Evolutionary conservation across 1,284 basidiomycete genomes (phyloP), one percentile per base, ranked within the genome.

Genomic region (Garcileccinum viscosum): DNA sequence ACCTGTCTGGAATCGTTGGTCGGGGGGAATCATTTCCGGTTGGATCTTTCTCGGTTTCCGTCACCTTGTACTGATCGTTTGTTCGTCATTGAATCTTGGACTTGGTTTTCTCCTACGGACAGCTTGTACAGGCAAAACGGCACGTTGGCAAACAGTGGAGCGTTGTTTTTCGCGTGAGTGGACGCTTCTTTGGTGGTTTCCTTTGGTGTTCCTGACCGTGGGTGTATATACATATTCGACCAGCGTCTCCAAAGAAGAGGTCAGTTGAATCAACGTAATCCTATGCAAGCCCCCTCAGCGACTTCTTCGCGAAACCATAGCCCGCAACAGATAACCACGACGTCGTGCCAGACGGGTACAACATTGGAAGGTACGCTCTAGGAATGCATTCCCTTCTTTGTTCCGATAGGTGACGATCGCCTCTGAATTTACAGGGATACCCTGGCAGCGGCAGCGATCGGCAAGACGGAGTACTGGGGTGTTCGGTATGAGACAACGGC

Each of bases 11-110:
- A 92, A 78, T 87, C 82, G 68, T 77, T 90, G 63, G 83, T 89
- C 42, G 90, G 91, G 4, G 91, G 90, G 1, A 90, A 92, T 74
- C 90, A 91, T 75, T 87, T 92, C 74, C 83, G 89, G 88, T 88
- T 66, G 47, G 69, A 68, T 27, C 24, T 59, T 35, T 60, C 8
- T 35, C 2, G 33, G 14, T 24, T 35, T n/a, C 4, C 32, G 8
- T 35, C 53, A 22, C 4, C 24, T 1, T 19, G 12, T 19, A 56
- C 53, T 56, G 53, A 56, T 7, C 15, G 24, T 50, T 27, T 8
- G 47, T 17, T 50, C 2, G 12, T 58, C 58, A 17, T 59, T 17
- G 27, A 30, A 15, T 40, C 38, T 40, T 22, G 32, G 33, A 14
- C 19, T 68, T 58, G 42, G 27, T 4, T 24, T 11, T 27, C 32